Percentiles rank a stretch among this genome's conserved stretches.
Conservation (phyloP, 1,284 basidiomycete species). For the Hypsizygus ulmarius region DNA sequence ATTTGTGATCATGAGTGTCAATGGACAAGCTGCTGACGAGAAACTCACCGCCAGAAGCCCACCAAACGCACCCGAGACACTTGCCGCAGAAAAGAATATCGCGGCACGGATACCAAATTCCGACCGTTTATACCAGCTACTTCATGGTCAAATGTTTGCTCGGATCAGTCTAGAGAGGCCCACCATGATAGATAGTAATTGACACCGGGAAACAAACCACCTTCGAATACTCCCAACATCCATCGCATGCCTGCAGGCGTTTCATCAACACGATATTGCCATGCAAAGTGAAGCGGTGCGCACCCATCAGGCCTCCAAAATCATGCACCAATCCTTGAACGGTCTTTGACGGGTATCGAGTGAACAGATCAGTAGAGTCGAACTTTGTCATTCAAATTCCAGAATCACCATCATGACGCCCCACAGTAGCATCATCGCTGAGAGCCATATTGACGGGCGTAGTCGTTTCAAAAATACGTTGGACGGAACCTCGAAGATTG, state of each 20-base stretch:
- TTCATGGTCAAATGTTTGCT: background rate
- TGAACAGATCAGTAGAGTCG: background rate
- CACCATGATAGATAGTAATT: conserved; percentile 71
- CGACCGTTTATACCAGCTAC: conserved; percentile 65
- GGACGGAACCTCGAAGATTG: conserved; percentile 68
- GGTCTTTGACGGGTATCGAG: too few species aligned
- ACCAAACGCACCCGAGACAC: conserved; percentile 70
- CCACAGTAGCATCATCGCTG: conserved; percentile 41
- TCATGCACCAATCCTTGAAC: conserved; percentile 67
- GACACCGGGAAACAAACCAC: conserved; percentile 70
- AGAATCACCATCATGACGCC: conserved; percentile 59
- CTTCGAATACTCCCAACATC: conserved; percentile 68
- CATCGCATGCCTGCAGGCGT: conserved; percentile 52
- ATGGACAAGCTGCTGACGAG: background rate
- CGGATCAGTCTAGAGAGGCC: conserved; percentile 15
- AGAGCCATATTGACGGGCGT: conserved; percentile 32
- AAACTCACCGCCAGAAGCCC: conserved; percentile 58
- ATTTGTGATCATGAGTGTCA: background rate
- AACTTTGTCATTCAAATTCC: background rate
- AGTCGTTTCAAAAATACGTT: conserved; percentile 71
- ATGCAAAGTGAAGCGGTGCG: conserved; percentile 17
- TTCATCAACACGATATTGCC: background rate
- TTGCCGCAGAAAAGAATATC: conserved; percentile 74
- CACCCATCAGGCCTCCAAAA: conserved; percentile 62
- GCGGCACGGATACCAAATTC: conserved; percentile 66